Conservation (phyloP, 2,329 filamentous ascomycete genomes). For the Calycina marina region DNA sequence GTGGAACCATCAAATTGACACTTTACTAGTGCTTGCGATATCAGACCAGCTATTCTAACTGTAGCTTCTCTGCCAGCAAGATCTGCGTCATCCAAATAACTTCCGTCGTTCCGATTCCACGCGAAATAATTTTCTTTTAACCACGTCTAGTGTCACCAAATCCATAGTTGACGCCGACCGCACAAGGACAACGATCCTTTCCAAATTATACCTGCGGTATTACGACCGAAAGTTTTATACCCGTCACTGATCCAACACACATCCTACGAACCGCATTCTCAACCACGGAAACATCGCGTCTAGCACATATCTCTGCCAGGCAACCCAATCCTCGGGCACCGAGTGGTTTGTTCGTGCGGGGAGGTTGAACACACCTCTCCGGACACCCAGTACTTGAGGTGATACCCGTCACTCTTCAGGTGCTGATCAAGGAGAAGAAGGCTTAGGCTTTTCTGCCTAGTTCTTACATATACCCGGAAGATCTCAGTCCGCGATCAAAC, state of each 20-base stretch:
- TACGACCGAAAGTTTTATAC: too few species aligned
- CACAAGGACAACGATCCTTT: too few species aligned
- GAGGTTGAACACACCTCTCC: constrained; percentile 26
- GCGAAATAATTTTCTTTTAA: constrained; percentile 10
- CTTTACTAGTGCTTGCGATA: constrained; percentile 1
- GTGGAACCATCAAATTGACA: not conserved
- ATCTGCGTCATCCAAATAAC: constrained; percentile 17
- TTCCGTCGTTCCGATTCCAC: constrained; percentile 10
- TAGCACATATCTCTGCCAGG: too few species aligned
- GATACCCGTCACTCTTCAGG: constrained; percentile 13
- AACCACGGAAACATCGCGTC: too few species aligned
- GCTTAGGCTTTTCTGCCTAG: not conserved
- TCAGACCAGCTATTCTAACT: constrained; percentile 8
- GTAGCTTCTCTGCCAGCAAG: constrained; percentile 13
- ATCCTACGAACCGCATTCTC: not conserved
- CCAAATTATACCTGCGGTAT: too few species aligned
- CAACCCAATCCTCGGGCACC: constrained; percentile 10
- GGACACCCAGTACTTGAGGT: constrained; percentile 22
- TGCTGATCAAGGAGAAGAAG: constrained; percentile 3
- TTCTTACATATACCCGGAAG: too few species aligned
- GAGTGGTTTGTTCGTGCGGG: constrained; percentile 20
- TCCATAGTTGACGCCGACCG: too few species aligned
- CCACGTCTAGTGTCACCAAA: too few species aligned
- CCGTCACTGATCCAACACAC: too few species aligned
- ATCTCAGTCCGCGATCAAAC: too few species aligned